Evolutionary conservation across 2,329 filamentous ascomycete genomes (phyloP).

Genomic region (Botrytis pseudocinerea): DNA sequence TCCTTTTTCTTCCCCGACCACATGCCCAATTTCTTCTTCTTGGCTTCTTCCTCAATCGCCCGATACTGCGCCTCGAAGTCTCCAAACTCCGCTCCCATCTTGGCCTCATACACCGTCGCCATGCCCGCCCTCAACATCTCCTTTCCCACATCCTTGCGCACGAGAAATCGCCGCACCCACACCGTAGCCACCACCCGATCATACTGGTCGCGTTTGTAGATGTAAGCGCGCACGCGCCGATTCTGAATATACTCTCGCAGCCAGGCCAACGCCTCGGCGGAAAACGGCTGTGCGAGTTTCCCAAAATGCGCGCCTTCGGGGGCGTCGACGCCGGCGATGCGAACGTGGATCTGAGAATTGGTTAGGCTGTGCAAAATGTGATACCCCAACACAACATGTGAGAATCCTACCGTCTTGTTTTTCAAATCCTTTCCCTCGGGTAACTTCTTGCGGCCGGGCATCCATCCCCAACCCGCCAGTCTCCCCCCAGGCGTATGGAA

Average conservation of each 20-base stretch:
- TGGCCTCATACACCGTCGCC: slow-evolving; percentile 93
- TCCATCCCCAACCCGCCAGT: slow-evolving; percentile 88
- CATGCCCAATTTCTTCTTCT: slow-evolving; percentile 65
- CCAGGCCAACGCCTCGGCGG: slow-evolving; percentile 79
- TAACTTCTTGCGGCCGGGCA: slow-evolving; percentile 64
- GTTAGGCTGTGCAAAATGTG: neutral
- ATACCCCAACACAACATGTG: neutral
- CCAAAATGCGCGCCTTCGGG: slow-evolving; percentile 94
- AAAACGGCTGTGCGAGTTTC: slow-evolving; percentile 78
- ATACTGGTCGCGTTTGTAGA: slow-evolving; percentile 89
- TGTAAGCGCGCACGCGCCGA: slow-evolving; percentile 74
- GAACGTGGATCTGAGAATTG: slow-evolving; percentile 71
- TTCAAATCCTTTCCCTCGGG: slow-evolving; percentile 69
- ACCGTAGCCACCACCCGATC: slow-evolving; percentile 87
- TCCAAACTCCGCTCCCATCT: slow-evolving; percentile 86
- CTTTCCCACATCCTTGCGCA: slow-evolving; percentile 78
- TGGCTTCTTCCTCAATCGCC: slow-evolving; percentile 66
- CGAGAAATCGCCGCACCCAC: slow-evolving; percentile 64
- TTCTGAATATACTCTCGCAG: slow-evolving; percentile 71
- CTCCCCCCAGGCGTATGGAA: slow-evolving; percentile 94
- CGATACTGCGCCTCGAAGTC: slow-evolving; percentile 62
- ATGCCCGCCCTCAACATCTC: slow-evolving; percentile 85
- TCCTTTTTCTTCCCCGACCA: slow-evolving; percentile 67
- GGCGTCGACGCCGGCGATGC: slow-evolving; percentile 89
- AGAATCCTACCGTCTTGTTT: slow-evolving; percentile 68